Percentiles rank a stretch among this genome's conserved stretches.
Evolutionary conservation across 441 rosid genomes (phyloP).

Genomic region (Metrosideros polymorpha): DNA sequence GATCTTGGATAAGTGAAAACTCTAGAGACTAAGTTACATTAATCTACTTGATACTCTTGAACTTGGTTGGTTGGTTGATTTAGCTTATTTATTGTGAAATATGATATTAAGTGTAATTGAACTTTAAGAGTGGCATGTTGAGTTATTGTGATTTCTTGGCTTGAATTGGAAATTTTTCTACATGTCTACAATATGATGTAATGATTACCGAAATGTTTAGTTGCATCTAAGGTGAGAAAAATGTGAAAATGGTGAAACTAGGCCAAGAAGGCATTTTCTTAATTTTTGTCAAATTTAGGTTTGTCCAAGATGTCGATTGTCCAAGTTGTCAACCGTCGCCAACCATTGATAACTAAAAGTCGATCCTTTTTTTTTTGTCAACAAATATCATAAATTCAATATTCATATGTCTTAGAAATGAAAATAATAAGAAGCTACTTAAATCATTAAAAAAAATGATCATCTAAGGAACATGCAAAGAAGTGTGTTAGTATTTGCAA

Average conservation of each 20-base stretch:
- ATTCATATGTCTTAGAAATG: neutral
- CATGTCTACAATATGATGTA: fast-evolving
- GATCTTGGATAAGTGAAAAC: no score
- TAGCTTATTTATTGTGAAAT: neutral
- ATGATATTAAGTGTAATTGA: neutral
- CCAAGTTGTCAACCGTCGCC: fast-evolving
- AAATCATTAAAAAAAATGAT: neutral
- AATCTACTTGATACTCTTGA: no score
- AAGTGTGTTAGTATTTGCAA: neutral
- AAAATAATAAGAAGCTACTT: neutral
- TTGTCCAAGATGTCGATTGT: fast-evolving
- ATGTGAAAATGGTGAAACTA: neutral
- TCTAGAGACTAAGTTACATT: no score
- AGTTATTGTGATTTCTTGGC: fast-evolving
- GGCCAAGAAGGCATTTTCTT: neutral
- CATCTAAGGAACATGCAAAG: neutral
- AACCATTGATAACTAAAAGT: neutral
- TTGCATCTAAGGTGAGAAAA: neutral
- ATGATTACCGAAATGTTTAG: neutral
- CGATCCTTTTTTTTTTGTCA: neutral
- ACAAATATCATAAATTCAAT: fast-evolving
- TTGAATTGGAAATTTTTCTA: neutral
- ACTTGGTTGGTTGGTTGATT: neutral
- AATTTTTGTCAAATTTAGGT: neutral
- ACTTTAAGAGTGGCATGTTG: neutral